These are phyloP conservation scores for Trypanosoma grayi DNA, from an alignment of 208 protist species.

Conservation along the genomic window DNA sequence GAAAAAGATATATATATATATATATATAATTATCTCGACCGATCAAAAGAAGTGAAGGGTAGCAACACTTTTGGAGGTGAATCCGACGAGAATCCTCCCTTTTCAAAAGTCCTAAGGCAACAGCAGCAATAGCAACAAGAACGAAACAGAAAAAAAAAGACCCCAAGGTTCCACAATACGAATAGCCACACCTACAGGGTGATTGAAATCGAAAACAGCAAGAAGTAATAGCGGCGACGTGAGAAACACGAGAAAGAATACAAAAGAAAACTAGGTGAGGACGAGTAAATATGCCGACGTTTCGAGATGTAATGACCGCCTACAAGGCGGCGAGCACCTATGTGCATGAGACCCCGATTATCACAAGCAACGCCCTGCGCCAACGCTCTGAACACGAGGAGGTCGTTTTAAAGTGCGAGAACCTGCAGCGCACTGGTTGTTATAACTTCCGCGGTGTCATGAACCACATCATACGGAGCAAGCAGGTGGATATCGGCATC, in stretches of 20 bases:
- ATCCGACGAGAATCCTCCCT: too few species aligned
- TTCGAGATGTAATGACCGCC: conserved; percentile 66
- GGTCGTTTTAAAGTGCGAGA: conserved; percentile 75
- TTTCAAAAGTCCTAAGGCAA: too few species aligned
- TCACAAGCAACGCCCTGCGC: conserved; percentile 56
- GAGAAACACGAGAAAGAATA: too few species aligned
- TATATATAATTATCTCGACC: neutral
- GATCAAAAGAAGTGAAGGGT: too few species aligned
- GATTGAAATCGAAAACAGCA: too few species aligned
- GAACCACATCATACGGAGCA: conserved; percentile 67
- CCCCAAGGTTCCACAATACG: too few species aligned
- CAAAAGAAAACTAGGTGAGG: too few species aligned
- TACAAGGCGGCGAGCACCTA: conserved; percentile 59
- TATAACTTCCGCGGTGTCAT: conserved; percentile 72
- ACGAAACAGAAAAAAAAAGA: too few species aligned
- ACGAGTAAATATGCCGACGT: conserved; percentile 13
- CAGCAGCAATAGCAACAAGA: too few species aligned
- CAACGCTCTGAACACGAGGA: conserved; percentile 47
- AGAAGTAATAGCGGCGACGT: neutral
- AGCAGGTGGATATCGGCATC: conserved; percentile 57
- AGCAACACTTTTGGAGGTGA: too few species aligned
- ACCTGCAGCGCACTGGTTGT: conserved; percentile 75
- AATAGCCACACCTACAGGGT: too few species aligned
- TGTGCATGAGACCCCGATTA: conserved; percentile 66
- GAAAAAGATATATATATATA: neutral